Conservation (phyloP, 1,284 basidiomycete species). For the Stygiomarasmius scandens region DNA sequence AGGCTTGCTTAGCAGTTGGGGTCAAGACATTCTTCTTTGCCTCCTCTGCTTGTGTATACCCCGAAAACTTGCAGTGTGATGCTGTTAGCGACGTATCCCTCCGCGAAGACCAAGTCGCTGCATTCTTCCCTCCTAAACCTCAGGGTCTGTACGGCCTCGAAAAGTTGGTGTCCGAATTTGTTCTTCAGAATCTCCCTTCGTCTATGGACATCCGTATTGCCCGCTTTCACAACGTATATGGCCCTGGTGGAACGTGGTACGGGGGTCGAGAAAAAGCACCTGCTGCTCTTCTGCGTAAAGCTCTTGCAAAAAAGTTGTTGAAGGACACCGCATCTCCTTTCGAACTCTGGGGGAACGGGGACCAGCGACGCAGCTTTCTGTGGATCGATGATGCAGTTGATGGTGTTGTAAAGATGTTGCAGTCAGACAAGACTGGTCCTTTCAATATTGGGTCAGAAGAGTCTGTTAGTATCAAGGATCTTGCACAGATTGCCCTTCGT, state of each 20-base stretch:
- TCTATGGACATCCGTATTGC: conserved; percentile 49
- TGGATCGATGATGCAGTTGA: conserved; percentile 57
- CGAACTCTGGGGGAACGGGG: conserved; percentile 62
- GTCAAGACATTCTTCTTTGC: conserved; percentile 54
- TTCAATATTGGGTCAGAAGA: conserved; percentile 58
- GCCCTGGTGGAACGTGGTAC: conserved; percentile 54
- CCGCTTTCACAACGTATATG: conserved; percentile 63
- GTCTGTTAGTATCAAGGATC: conserved; percentile 44
- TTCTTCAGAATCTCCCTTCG: conserved; percentile 37
- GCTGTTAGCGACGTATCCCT: conserved; percentile 42
- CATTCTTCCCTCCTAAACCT: conserved; percentile 37
- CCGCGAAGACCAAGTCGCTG: conserved; percentile 47
- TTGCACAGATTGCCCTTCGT: conserved; percentile 44
- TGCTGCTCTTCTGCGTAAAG: conserved; percentile 59
- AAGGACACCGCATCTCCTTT: conserved; percentile 26
- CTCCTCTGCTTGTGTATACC: conserved; percentile 64
- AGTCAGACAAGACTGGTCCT: conserved; percentile 35
- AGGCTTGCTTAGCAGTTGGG: conserved; percentile 38
- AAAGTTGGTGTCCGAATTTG: conserved; percentile 54
- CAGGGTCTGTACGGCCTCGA: conserved; percentile 64
- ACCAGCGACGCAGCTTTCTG: conserved; percentile 56
- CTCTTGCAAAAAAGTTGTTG: conserved; percentile 36
- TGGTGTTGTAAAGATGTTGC: conserved; percentile 46
- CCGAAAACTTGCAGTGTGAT: conserved; percentile 42
- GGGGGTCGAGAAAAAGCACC: conserved; percentile 62